Evolutionary conservation across 306 rosid species (phyloP).

Genomic region (Albizia julibrissin): DNA sequence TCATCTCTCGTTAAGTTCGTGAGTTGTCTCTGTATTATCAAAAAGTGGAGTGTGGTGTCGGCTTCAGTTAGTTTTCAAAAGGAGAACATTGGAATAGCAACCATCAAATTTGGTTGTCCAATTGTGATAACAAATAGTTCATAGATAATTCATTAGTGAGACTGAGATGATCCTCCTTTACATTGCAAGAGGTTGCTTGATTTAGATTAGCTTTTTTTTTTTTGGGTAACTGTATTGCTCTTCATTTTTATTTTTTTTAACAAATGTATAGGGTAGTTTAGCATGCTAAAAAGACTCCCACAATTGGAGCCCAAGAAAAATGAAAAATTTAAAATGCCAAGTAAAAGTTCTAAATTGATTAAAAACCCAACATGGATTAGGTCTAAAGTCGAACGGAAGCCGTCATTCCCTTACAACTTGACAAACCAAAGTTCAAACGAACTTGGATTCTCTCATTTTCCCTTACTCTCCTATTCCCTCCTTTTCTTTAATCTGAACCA

Average conservation of each 20-base stretch:
- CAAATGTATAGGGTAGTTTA: too few relatives aligned
- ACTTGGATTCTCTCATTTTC: too few relatives aligned
- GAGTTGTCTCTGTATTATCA: neutral
- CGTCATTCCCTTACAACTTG: rapidly evolving
- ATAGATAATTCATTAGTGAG: neutral
- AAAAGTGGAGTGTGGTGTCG: neutral
- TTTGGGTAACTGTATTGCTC: neutral
- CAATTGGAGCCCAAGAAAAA: too few relatives aligned
- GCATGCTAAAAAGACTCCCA: too few relatives aligned
- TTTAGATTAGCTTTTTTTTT: neutral
- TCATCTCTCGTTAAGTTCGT: neutral
- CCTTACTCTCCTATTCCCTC: too few relatives aligned
- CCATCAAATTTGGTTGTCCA: neutral
- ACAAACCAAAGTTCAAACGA: too few relatives aligned
- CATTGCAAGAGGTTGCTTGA: neutral
- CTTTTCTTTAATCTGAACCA: too few relatives aligned
- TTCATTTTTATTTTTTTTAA: neutral
- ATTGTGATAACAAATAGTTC: neutral
- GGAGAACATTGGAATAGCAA: neutral
- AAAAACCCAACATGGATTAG: too few relatives aligned
- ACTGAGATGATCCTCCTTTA: neutral
- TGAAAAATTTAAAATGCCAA: too few relatives aligned
- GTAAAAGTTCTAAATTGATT: too few relatives aligned
- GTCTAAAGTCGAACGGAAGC: rapidly evolving
- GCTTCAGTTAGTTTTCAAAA: neutral